phyloP scores from a whole-genome alignment of 1,284 basidiomycete genomes.

The Moesziomyces antarcticus region DNA sequence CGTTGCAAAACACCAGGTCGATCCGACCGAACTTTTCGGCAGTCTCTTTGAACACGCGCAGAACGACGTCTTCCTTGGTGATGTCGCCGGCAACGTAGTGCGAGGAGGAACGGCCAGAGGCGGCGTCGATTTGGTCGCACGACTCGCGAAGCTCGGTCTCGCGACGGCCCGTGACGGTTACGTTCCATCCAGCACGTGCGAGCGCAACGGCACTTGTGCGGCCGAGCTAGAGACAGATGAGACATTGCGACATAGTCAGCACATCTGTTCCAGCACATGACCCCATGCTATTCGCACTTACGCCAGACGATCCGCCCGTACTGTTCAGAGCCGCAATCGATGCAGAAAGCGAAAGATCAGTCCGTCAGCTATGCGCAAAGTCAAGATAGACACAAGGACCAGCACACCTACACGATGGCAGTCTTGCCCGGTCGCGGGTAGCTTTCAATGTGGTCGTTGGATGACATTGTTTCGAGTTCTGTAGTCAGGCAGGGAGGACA shows the following conservation, averaged over 20 bases:
- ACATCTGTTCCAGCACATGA: neutral
- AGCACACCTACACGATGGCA: constrained; percentile 50
- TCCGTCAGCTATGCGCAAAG: no score
- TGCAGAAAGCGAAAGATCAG: neutral
- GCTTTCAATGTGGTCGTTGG: constrained; percentile 30
- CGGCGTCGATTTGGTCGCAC: constrained; percentile 27
- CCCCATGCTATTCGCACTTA: constrained; percentile 9
- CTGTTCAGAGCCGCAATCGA: constrained; percentile 3
- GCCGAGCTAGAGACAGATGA: constrained; percentile 31
- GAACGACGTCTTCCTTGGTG: constrained; percentile 50
- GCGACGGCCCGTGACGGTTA: constrained; percentile 50
- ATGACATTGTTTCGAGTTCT: constrained; percentile 15
- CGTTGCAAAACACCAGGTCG: constrained; percentile 58
- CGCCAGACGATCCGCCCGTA: constrained; percentile 47
- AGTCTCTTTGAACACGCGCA: constrained; percentile 36
- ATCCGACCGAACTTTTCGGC: constrained; percentile 43
- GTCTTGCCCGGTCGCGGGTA: constrained; percentile 52
- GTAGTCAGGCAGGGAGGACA: no score
- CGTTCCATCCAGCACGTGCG: constrained; percentile 54
- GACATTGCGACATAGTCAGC: constrained; percentile 1
- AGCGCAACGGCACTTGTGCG: constrained; percentile 50
- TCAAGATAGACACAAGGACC: no score
- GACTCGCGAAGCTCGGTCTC: constrained; percentile 37
- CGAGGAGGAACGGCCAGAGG: constrained; percentile 13
- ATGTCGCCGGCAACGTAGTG: constrained; percentile 44